Percentiles rank a stretch among this genome's conserved stretches.
Conservation (phyloP, 2,329 filamentous ascomycete species). For the Exserohilum turcica region DNA sequence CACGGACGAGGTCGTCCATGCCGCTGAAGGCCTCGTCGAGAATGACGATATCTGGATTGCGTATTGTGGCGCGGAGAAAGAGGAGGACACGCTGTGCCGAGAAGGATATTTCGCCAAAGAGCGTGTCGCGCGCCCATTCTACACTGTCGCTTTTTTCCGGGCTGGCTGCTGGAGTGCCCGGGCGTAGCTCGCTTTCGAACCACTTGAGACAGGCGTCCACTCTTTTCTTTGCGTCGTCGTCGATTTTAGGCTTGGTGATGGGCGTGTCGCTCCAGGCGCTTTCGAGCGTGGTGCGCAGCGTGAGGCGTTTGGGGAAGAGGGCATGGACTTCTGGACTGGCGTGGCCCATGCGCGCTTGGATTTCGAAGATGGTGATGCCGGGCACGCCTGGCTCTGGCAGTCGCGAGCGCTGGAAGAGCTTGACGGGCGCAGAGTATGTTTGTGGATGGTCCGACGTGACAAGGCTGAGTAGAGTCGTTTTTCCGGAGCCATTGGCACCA, state of each 20-base stretch:
- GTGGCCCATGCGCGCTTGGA: slow-evolving; percentile 88
- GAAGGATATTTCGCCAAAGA: slow-evolving; percentile 78
- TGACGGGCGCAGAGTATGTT: slow-evolving; percentile 85
- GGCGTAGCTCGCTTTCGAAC: slow-evolving; percentile 81
- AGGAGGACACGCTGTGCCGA: slow-evolving; percentile 83
- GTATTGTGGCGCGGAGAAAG: slow-evolving; percentile 65
- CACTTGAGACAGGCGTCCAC: slow-evolving; percentile 74
- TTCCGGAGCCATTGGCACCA: slow-evolving; percentile 91
- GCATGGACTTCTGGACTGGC: slow-evolving; percentile 93
- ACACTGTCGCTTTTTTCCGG: slow-evolving; percentile 25
- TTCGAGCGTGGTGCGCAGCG: slow-evolving; percentile 75
- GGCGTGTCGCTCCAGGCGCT: slow-evolving; percentile 93
- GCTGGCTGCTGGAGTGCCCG: slow-evolving; percentile 35
- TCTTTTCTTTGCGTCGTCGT: slow-evolving; percentile 59
- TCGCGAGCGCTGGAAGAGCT: slow-evolving; percentile 80
- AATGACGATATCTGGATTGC: slow-evolving; percentile 55
- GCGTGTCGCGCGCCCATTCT: slow-evolving; percentile 69
- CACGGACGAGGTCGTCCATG: slow-evolving; percentile 66
- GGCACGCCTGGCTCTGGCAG: slow-evolving; percentile 72
- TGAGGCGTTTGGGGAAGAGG: slow-evolving; percentile 81
- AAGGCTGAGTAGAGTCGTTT: slow-evolving; percentile 90
- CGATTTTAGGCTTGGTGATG: slow-evolving; percentile 69
- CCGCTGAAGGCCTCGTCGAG: slow-evolving; percentile 59
- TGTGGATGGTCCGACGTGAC: slow-evolving; percentile 97
- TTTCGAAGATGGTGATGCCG: slow-evolving; percentile 88